Percentiles rank a stretch among this genome's conserved stretches.
Conservation (phyloP, 495 filamentous ascomycete species). For the Collariella sp. region DNA sequence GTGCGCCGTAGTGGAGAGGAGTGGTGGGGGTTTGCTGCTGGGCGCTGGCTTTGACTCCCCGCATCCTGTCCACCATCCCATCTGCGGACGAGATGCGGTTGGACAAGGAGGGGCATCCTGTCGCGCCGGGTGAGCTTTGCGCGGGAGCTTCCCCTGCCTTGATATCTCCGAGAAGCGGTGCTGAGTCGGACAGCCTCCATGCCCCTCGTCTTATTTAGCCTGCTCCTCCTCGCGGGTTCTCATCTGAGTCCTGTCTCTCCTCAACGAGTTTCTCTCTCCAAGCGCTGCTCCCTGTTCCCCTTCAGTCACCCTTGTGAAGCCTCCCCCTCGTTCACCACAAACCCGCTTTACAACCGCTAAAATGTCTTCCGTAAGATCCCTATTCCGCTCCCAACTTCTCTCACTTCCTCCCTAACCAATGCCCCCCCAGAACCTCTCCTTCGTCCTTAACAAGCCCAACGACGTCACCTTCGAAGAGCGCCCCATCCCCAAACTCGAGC, state of each 20-base stretch:
- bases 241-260: not conserved
- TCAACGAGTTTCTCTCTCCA: slow-evolving; percentile 6
- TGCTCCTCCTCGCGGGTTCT: not conserved
- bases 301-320: not conserved
- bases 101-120: slow-evolving; percentile 8
- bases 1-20: not conserved
- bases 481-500: slow-evolving; percentile 58
- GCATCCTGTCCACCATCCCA: slow-evolving; percentile 6
- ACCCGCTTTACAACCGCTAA: slow-evolving; percentile 3
- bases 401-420: slow-evolving; percentile 20
- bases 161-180: slow-evolving; percentile 23
- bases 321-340: slow-evolving; percentile 3
- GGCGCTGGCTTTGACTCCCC: slow-evolving; percentile 7
- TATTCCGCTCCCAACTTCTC: not conserved
- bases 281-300: not conserved
- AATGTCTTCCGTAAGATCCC: slow-evolving; percentile 27
- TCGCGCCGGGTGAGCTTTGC: not conserved
- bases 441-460: slow-evolving; percentile 67
- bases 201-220: slow-evolving; percentile 16
- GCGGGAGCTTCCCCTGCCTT: not conserved
- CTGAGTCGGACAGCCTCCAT: not conserved
- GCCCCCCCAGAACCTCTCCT: slow-evolving; percentile 69
- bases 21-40: not conserved
- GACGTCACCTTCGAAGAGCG: slow-evolving; percentile 67
- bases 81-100: slow-evolving; percentile 7